These are phyloP conservation scores for Hypoxylon sp. DNA, from an alignment of 2,329 filamentous ascomycete species.

Conservation along the genomic window DNA sequence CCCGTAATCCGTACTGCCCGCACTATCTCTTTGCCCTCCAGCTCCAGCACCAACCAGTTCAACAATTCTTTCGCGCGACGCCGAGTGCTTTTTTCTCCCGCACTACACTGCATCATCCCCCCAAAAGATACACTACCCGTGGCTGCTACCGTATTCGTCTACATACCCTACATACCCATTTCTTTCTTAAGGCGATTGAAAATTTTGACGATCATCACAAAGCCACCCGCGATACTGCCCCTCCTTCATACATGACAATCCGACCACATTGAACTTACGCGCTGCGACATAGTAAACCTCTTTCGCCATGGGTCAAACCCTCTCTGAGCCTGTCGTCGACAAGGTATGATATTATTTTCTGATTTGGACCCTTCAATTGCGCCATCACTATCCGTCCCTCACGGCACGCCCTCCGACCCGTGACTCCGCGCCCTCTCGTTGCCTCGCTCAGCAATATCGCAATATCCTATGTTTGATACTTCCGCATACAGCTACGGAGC, in stretches of 20 bases:
- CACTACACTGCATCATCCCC: slow-evolving; percentile 29
- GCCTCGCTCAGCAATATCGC: slow-evolving; percentile 40
- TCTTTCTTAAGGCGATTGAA: slow-evolving; percentile 40
- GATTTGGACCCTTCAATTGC: slow-evolving; percentile 40
- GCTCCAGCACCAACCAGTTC: slow-evolving; percentile 26
- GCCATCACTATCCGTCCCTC: slow-evolving; percentile 30
- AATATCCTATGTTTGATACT: slow-evolving; percentile 9
- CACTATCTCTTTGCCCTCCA: slow-evolving; percentile 7
- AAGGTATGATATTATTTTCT: slow-evolving; percentile 77
- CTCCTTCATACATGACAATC: slow-evolving; percentile 47
- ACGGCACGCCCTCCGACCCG: slow-evolving; percentile 21
- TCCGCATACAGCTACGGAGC: slow-evolving; percentile 3
- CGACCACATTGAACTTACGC: slow-evolving; percentile 42
- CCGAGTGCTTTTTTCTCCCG: slow-evolving; percentile 29
- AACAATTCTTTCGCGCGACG: slow-evolving; percentile 36
- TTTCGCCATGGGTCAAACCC: slow-evolving; percentile 92
- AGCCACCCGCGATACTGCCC: slow-evolving; percentile 45
- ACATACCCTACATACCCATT: slow-evolving; percentile 26
- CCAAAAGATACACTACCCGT: slow-evolving; percentile 28
- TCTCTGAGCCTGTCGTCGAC: slow-evolving; percentile 98
- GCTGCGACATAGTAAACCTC: slow-evolving; percentile 49
- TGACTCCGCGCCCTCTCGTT: slow-evolving; percentile 42
- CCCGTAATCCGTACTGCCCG: neutral
- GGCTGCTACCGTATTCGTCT: slow-evolving; percentile 39
- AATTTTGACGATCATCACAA: slow-evolving; percentile 44